Evolutionary conservation across 1,284 basidiomycete genomes (phyloP).

Genomic region (Moesziomyces sp.): DNA sequence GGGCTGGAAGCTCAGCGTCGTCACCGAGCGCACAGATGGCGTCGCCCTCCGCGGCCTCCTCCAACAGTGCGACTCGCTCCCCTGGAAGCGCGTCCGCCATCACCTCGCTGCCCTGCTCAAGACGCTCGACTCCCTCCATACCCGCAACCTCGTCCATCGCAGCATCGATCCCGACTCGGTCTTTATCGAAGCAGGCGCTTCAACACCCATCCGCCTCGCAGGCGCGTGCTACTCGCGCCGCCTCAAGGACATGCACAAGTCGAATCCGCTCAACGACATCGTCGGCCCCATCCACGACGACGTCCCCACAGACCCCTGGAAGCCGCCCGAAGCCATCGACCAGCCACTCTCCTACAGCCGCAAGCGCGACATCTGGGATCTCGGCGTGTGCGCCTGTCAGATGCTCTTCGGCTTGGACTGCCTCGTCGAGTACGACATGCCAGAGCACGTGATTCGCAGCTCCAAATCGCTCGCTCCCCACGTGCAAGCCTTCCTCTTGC

Average conservation of each 20-base stretch:
- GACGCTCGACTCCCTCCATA: constrained; percentile 59
- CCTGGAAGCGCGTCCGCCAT: constrained; percentile 53
- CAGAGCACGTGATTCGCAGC: constrained; percentile 42
- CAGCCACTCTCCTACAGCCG: constrained; percentile 56
- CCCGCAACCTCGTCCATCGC: constrained; percentile 57
- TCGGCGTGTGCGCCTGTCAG: constrained; percentile 61
- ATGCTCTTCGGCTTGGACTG: constrained; percentile 64
- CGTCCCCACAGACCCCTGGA: constrained; percentile 50
- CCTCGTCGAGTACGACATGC: constrained; percentile 37
- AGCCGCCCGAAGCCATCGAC: constrained; percentile 58
- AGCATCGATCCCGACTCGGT: constrained; percentile 45
- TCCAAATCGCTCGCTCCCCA: constrained; percentile 31
- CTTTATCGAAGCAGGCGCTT: constrained; percentile 23
- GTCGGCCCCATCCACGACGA: constrained; percentile 22
- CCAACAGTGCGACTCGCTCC: constrained; percentile 49
- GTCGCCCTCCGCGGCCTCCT: constrained; percentile 46
- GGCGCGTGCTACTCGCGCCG: constrained; percentile 52
- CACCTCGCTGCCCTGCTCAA: constrained; percentile 52
- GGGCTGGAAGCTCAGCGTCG: constrained; percentile 54
- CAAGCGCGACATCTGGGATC: constrained; percentile 65
- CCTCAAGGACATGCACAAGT: constrained; percentile 59
- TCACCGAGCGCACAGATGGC: constrained; percentile 41
- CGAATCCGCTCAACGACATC: constrained; percentile 55
- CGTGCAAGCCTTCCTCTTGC: constrained; percentile 41
- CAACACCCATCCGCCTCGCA: constrained; percentile 29